Conservation (phyloP, 768 basidiomycete genomes). For the Termitomyces titanicus region DNA sequence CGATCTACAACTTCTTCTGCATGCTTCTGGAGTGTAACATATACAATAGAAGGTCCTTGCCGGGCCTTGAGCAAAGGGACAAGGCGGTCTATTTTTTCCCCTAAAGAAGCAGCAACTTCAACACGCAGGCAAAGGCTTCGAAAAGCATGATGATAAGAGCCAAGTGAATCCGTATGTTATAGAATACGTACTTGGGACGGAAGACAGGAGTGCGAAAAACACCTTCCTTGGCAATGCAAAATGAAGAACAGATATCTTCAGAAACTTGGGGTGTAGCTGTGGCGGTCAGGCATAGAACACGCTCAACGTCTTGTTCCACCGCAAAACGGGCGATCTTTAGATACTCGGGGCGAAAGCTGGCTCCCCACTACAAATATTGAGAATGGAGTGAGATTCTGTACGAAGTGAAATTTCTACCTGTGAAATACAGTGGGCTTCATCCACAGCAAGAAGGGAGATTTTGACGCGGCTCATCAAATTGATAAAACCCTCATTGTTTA, state of each 20-base stretch:
- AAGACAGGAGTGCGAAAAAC: conserved; percentile 12
- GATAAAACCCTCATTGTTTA: conserved; percentile 15
- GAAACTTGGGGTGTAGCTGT: conserved; percentile 12
- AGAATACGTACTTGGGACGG: conserved; percentile 11
- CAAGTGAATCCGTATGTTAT: background rate
- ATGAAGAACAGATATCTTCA: conserved; percentile 8
- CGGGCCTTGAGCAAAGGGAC: conserved; percentile 9
- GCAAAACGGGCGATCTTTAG: conserved; percentile 16
- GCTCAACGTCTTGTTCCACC: conserved; percentile 9
- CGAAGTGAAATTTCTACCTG: conserved; percentile 22
- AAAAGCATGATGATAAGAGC: background rate
- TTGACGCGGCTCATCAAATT: conserved; percentile 37
- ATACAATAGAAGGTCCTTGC: conserved; percentile 11
- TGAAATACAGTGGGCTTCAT: conserved; percentile 47
- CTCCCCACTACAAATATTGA: conserved; percentile 9
- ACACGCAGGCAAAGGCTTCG: conserved; percentile 10
- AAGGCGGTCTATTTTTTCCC: conserved; percentile 8
- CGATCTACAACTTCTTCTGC: conserved; percentile 7
- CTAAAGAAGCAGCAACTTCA: conserved; percentile 7
- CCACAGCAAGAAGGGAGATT: conserved; percentile 45
- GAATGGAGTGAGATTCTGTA: background rate
- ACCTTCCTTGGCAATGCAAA: conserved; percentile 10
- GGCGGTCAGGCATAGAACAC: conserved; percentile 14
- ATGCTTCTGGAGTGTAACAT: conserved; percentile 14
- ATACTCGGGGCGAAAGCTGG: conserved; percentile 15